phyloP scores from a whole-genome alignment of 2,329 filamentous ascomycete species.

The Ceratocystis variospora region DNA sequence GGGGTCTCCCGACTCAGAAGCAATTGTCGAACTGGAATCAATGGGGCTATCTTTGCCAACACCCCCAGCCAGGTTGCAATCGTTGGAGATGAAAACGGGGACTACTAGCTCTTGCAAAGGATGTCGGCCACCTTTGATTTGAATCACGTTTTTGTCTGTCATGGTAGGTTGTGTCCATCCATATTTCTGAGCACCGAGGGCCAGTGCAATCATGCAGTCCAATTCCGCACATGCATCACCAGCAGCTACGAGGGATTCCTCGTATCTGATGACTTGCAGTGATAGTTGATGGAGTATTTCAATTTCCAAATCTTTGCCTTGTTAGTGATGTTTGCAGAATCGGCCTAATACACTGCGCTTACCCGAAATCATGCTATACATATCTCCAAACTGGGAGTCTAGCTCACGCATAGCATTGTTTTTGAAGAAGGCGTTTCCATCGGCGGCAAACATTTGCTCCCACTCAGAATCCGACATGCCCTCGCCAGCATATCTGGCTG shows the following conservation, averaged over 20 bases:
- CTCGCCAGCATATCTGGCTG: constrained; percentile 47
- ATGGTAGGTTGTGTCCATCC: constrained; percentile 57
- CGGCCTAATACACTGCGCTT: constrained; percentile 24
- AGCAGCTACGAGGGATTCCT: constrained; percentile 49
- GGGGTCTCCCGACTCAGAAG: constrained; percentile 4
- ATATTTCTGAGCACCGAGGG: constrained; percentile 62
- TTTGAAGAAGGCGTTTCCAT: constrained; percentile 70
- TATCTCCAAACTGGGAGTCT: constrained; percentile 68
- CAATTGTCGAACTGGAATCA: not conserved
- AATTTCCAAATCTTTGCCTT: constrained; percentile 61
- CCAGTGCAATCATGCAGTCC: constrained; percentile 70
- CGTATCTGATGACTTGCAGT: constrained; percentile 53
- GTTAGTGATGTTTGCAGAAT: not conserved
- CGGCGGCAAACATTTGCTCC: constrained; percentile 64
- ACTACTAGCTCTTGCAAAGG: constrained; percentile 76
- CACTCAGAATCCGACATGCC: constrained; percentile 48
- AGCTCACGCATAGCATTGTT: constrained; percentile 67
- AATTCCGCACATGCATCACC: constrained; percentile 77
- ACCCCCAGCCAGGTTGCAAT: constrained; percentile 56
- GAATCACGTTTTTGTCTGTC: constrained; percentile 53
- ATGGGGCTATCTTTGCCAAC: constrained; percentile 22
- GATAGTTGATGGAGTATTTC: constrained; percentile 72
- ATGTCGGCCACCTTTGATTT: constrained; percentile 69
- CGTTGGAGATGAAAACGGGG: constrained; percentile 68
- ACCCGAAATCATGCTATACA: constrained; percentile 75